These are phyloP conservation scores for Termitomyces heimii DNA, from an alignment of 768 basidiomycete species.

Conservation along the genomic window DNA sequence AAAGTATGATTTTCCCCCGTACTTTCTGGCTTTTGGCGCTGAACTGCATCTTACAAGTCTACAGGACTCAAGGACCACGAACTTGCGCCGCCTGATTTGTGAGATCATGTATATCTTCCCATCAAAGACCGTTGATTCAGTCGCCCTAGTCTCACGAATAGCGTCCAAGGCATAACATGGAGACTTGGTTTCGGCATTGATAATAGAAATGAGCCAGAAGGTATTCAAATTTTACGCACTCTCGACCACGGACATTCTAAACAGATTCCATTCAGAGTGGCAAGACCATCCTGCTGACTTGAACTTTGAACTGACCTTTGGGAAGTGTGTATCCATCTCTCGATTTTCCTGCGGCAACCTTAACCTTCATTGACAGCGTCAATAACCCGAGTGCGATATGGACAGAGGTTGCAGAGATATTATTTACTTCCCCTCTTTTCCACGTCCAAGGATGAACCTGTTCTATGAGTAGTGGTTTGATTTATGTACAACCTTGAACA, in stretches of 20 bases:
- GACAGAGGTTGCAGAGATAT: conserved; percentile 16
- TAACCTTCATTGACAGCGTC: conserved; percentile 27
- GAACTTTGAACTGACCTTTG: conserved; percentile 42
- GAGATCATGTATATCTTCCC: conserved; percentile 11
- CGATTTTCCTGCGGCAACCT: background rate
- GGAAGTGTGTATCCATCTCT: conserved; percentile 32
- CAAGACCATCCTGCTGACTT: conserved; percentile 49
- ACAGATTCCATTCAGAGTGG: conserved; percentile 38
- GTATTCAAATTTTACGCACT: conserved; percentile 22
- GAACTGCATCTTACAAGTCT: conserved; percentile 24
- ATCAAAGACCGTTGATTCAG: conserved; percentile 2
- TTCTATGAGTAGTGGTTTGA: background rate
- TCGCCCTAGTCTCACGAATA: conserved; percentile 38
- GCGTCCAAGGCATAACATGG: conserved; percentile 58
- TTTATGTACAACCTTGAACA: background rate
- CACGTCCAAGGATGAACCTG: background rate
- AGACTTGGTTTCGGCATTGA: conserved; percentile 53
- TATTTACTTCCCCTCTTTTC: conserved; percentile 1
- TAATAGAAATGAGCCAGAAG: conserved; percentile 47
- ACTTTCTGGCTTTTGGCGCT: background rate
- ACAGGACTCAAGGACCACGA: conserved; percentile 46
- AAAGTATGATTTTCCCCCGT: conserved; percentile 27
- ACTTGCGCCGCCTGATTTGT: conserved; percentile 58
- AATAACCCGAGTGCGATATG: conserved; percentile 53
- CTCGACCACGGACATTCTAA: background rate